A percentile compares a stretch with the other conserved stretches of the same genome.
Conservation (phyloP, 176 grass and related monocot species). For the Saccharum officinarum region DNA sequence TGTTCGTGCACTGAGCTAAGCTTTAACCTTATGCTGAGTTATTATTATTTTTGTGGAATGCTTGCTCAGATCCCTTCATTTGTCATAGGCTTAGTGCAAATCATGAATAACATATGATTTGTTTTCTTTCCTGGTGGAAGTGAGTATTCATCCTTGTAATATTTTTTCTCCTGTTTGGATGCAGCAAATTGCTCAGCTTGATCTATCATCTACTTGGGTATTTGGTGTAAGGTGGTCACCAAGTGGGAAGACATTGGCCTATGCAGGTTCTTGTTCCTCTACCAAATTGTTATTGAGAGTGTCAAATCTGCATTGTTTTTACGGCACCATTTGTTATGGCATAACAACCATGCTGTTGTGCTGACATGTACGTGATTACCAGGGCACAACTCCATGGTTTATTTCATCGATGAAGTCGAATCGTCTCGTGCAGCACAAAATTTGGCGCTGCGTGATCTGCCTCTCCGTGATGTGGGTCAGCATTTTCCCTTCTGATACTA, state of each 20-base stretch:
- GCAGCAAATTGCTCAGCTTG: constrained; percentile 99
- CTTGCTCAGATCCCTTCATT: not conserved
- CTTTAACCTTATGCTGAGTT: not conserved
- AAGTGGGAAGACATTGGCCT: constrained; percentile 89
- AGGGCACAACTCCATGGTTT: constrained; percentile 98
- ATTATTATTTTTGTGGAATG: no score
- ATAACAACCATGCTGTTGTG: not conserved
- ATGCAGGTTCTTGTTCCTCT: constrained; percentile 61
- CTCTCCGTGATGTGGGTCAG: constrained; percentile 99
- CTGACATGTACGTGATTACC: constrained; percentile 25
- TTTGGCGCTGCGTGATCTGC: constrained; percentile 81
- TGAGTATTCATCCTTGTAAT: not conserved
- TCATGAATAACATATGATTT: not conserved
- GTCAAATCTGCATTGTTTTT: not conserved
- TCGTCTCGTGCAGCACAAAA: constrained; percentile 80
- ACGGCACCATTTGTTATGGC: not conserved
- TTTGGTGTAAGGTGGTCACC: constrained; percentile 98
- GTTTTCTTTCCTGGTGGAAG: not conserved
- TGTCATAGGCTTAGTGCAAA: not conserved
- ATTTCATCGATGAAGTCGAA: constrained; percentile 94
- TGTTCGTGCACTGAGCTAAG: not conserved
- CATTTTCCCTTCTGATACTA: constrained; percentile 81
- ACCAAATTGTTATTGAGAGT: constrained; percentile 21
- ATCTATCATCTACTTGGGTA: constrained; percentile 83
- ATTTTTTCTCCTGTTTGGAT: constrained; percentile 27